Base-by-base conservation (phyloP, 139 green algal genomes). In the Chlamydomonas eustigma region DNA sequence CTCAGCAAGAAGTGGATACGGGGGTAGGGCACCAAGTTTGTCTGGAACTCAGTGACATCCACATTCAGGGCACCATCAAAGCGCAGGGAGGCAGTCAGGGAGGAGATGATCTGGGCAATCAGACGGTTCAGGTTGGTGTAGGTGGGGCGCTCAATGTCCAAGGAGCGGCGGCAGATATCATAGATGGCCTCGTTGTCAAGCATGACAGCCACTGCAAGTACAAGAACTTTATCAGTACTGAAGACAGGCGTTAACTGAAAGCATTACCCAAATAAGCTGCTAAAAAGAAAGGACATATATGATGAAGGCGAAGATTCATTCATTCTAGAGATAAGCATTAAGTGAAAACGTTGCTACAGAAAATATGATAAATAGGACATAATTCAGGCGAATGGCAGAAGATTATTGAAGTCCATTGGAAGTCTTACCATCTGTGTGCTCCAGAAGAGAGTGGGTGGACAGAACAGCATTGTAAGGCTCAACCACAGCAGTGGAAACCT, bases 1-100 rank as follows among this genome's bases (percentile, higher is more conserved):
- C 90, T 96, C 51, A 98, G 92, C 94, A 35, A 97, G 87, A 98
- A 98, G 92, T 98, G 95, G 86, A 98, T 98, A 76, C 95, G 92
- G 37, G 95, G 95, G 89, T 98, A 98, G 68, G 95, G 95, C 85
- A 98, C 95, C 88, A 98, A 86, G 90, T 98, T 98, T 87, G 94
- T 98, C 92, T 98, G 82, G 92, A 98, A 98, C 91, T 98, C 94
- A 51, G 93, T 98, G 63, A 98, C 85, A 80, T 98, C 94, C 77
- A 98, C 94, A 86, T 98, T 98, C 65, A 98, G 87, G 51, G 94
- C 92, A 76, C 94, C n/a, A n/a, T n/a, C n/a, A n/a, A n/a, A n/a
- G n/a, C n/a, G n/a, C n/a, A n/a, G n/a, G n/a, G n/a, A n/a, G n/a
- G n/a, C n/a, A n/a, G n/a, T n/a, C n/a, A n/a, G n/a, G n/a, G n/a